phyloP scores from a whole-genome alignment of 129 eudicot species.

The Helichrysum umbraculigerum region DNA sequence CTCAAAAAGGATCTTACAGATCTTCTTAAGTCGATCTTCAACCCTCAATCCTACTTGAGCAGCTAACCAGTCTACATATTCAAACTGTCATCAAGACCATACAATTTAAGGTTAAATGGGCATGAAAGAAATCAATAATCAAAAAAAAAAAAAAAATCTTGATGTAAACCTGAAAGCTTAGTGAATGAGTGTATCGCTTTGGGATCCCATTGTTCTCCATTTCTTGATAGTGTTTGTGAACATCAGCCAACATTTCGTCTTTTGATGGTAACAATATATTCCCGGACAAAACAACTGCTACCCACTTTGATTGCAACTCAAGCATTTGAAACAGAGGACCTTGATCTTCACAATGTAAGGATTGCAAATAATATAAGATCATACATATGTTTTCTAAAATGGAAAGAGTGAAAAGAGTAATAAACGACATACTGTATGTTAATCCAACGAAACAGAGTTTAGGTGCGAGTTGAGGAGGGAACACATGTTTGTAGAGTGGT shows the following conservation, averaged over 20 bases:
- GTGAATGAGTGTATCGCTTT: constrained; percentile 43
- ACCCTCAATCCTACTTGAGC: constrained; percentile 39
- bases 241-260: constrained; percentile 53
- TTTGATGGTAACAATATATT: constrained; percentile 46
- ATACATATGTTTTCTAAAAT: neutral
- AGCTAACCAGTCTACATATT: constrained; percentile 59
- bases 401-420: neutral
- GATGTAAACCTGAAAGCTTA: constrained; percentile 24
- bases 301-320: constrained; percentile 66
- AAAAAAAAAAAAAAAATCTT: neutral
- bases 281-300: constrained; percentile 46
- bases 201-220: constrained; percentile 46
- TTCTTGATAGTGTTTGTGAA: constrained; percentile 34
- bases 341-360: constrained; percentile 25
- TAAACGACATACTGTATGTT: constrained; percentile 16
- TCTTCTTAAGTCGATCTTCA: constrained; percentile 36
- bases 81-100: constrained; percentile 37
- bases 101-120: neutral
- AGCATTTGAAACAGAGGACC: constrained; percentile 32
- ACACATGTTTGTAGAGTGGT: constrained; percentile 71
- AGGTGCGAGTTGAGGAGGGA: constrained; percentile 58
- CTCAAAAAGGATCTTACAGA: neutral
- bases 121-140: neutral
- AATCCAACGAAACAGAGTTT: constrained; percentile 53
- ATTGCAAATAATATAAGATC: neutral